Percentiles rank a stretch among this genome's conserved stretches.
Conservation (phyloP, 2,329 filamentous ascomycete species). For the Penicillium polonicum region DNA sequence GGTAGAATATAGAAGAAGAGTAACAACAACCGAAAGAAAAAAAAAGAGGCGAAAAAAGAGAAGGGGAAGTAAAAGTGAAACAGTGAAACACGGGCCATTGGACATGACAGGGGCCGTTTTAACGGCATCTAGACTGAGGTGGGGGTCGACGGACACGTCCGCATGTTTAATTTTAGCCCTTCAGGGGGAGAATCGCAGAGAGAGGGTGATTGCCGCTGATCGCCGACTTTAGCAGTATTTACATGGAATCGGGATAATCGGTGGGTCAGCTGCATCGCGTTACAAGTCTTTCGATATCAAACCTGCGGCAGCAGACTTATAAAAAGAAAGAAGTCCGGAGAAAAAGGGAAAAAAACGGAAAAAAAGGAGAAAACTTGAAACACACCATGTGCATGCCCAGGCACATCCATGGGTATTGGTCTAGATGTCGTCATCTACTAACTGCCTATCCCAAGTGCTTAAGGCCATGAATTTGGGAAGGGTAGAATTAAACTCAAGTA, state of each 20-base stretch:
- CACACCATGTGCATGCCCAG: too few species aligned
- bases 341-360: neutral
- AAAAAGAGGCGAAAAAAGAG: constrained; percentile 8
- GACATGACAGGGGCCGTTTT: constrained; percentile 16
- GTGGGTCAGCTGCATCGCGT: too few species aligned
- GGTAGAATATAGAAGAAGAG: neutral
- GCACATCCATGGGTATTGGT: too few species aligned
- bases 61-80: constrained; percentile 14
- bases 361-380: neutral
- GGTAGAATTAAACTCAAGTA: neutral
- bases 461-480: neutral
- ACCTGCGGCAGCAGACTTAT: too few species aligned
- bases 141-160: constrained; percentile 14
- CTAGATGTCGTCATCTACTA: neutral
- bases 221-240: too few species aligned
- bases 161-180: constrained; percentile 11
- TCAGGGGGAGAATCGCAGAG: too few species aligned
- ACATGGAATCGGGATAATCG: too few species aligned
- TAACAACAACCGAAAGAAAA: neutral
- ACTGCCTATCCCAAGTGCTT: neutral
- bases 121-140: constrained; percentile 18
- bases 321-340: too few species aligned
- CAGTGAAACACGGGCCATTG: constrained; percentile 1
- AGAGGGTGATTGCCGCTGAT: too few species aligned
- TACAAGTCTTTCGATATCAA: too few species aligned